These are phyloP conservation scores for Talaromyces rugulosus DNA, from an alignment of 2,329 filamentous ascomycete genomes.

Conservation along the genomic window DNA sequence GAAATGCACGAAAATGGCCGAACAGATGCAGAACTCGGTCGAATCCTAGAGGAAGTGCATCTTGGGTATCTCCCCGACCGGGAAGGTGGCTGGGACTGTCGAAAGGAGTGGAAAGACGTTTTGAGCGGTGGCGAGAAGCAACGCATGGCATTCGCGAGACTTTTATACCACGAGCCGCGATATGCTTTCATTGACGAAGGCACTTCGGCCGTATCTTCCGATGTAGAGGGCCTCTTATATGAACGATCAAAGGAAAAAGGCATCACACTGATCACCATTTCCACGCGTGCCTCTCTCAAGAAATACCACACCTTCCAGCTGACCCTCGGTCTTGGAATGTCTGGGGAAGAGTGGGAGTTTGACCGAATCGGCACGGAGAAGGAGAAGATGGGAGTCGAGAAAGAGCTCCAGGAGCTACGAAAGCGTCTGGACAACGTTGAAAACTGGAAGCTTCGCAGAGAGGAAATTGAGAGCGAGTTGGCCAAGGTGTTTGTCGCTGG, in stretches of 20 bases:
- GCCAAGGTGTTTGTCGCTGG: slow-evolving; percentile 57
- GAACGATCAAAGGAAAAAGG: slow-evolving; percentile 89
- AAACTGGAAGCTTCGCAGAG: slow-evolving; percentile 71
- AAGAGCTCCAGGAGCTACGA: slow-evolving; percentile 78
- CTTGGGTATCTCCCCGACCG: slow-evolving; percentile 86
- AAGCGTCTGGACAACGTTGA: slow-evolving; percentile 78
- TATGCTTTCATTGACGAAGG: slow-evolving; percentile 96
- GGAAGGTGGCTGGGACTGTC: slow-evolving; percentile 93
- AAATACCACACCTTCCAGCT: slow-evolving; percentile 94
- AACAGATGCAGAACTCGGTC: slow-evolving; percentile 71
- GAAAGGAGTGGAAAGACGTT: slow-evolving; percentile 98
- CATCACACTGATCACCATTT: slow-evolving; percentile 94
- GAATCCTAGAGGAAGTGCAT: slow-evolving; percentile 74
- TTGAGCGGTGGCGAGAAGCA: slow-evolving; percentile 98
- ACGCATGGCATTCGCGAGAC: slow-evolving; percentile 80
- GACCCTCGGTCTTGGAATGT: slow-evolving; percentile 72
- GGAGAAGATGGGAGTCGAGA: slow-evolving; percentile 90
- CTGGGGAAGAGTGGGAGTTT: slow-evolving; percentile 85
- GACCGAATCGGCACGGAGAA: slow-evolving; percentile 89
- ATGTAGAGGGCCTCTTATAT: slow-evolving; percentile 91
- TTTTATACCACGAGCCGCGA: slow-evolving; percentile 90
- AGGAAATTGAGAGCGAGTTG: slow-evolving; percentile 80
- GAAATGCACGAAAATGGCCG: slow-evolving; percentile 84
- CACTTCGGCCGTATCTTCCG: slow-evolving; percentile 87
- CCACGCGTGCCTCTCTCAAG: slow-evolving; percentile 87